Base-by-base conservation (phyloP, 768 basidiomycete genomes). In the Russula dissimulans region DNA sequence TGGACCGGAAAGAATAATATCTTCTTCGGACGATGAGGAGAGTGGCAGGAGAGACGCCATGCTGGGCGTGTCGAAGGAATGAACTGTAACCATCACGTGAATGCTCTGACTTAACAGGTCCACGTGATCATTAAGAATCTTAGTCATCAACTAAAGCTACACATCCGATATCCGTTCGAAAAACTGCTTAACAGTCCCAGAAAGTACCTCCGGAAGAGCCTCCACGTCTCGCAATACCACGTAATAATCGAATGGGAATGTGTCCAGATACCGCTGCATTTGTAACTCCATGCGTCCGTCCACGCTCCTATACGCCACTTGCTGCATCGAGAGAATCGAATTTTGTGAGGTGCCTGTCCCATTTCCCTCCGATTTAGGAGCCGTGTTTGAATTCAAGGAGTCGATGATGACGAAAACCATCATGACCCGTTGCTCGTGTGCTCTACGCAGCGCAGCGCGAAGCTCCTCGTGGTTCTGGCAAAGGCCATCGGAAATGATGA, bases 401-500 rank as follows among this genome's bases (percentile, higher is more conserved):
- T 99, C 97, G 60, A 98, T 78, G 59, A 98, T 83, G 71, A 99
- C 83, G 78, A 99, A 99, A 55, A 97, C 95, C 54, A 99, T 82
- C 88, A 98, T 87, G 67, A 98, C 86, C 32, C 87, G 80, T 71
- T 93, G 90, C 67, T 91, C 95, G 66, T 87, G 84, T 4, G 95
- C 97, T 65, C 82, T 84, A 39, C 97, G 79, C 18, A 99, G 77
- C 32, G 91, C 73, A 3, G 84, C 84, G 41, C 88, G 84, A 52
- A 99, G 78, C 65, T 80, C 78, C 44, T 94, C 89, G 71, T 97
- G 95, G 69, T 97, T 91, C 71, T 98, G 93, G 70, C 95, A 98
- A 66, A 97, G 89, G n/a, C 97, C 97, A 68, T 99, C 97, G 15
- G 94, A 97, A 62, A 99, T 92, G 78, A 99, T 97, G 74, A 98